Evolutionary conservation across 306 rosid genomes (phyloP).

Genomic region (Ormosia emarginata): DNA sequence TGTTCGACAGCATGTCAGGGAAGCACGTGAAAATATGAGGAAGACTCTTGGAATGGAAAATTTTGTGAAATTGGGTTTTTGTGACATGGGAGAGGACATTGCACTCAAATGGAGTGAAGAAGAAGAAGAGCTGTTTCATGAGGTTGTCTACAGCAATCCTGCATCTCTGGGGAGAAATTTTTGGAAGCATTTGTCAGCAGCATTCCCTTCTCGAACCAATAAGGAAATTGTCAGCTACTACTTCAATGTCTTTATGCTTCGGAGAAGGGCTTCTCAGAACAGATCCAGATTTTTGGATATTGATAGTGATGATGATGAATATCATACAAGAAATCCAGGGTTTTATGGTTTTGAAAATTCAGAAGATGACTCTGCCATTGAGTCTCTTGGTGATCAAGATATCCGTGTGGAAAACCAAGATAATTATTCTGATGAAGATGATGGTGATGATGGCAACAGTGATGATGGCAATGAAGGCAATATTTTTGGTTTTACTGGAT

Average conservation of each 20-base stretch:
- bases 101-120: constrained; percentile 50
- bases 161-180: constrained; percentile 48
- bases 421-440: constrained; percentile 41
- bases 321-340: constrained; percentile 26
- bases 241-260: constrained; percentile 58
- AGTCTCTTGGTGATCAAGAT: constrained; percentile 40
- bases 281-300: constrained; percentile 36
- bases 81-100: constrained; percentile 52
- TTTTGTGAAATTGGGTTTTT: constrained; percentile 50
- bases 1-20: constrained; percentile 42
- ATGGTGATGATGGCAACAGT: constrained; percentile 25
- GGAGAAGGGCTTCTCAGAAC: constrained; percentile 49
- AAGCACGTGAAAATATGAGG: constrained; percentile 36
- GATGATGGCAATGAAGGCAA: constrained; percentile 10
- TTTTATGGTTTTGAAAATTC: constrained; percentile 16
- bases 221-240: constrained; percentile 50
- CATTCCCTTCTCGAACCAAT: constrained; percentile 40
- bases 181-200: constrained; percentile 44
- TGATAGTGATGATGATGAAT: constrained; percentile 70
- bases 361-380: constrained; percentile 55
- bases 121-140: constrained; percentile 47
- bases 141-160: constrained; percentile 48
- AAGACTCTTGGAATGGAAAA: constrained; percentile 40
- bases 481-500: constrained; percentile 7
- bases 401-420: constrained; percentile 18